phyloP scores from a whole-genome alignment of 1,284 basidiomycete genomes.

The Somion occarium region DNA sequence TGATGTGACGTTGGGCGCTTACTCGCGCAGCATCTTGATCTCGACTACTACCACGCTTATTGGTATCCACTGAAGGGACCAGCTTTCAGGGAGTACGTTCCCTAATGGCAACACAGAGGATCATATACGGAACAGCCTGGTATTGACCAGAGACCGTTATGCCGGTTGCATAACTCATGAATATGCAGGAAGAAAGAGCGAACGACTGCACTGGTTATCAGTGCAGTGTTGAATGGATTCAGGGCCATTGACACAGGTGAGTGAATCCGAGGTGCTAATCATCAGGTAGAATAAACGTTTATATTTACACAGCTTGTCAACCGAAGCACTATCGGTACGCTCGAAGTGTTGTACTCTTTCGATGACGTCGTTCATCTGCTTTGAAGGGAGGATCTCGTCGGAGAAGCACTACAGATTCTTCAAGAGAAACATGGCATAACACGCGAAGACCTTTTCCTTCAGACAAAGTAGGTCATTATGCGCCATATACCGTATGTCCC shows the following conservation, averaged over 20 bases:
- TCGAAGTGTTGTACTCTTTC: not conserved
- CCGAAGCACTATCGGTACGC: conserved; percentile 67
- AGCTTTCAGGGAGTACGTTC: too few relatives aligned
- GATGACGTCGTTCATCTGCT: not conserved
- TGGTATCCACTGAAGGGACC: too few relatives aligned
- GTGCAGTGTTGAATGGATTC: conserved; percentile 72
- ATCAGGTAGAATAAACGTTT: not conserved
- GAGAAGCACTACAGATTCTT: conserved; percentile 53
- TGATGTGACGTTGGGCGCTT: too few relatives aligned
- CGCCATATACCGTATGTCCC: not conserved
- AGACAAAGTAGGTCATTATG: conserved; percentile 66
- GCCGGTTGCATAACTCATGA: not conserved
- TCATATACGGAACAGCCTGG: conserved; percentile 73
- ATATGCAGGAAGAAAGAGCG: conserved; percentile 63
- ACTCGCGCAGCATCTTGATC: too few relatives aligned
- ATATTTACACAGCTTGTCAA: conserved; percentile 74
- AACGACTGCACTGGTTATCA: conserved; percentile 62
- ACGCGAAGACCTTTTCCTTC: conserved; percentile 34
- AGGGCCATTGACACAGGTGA: conserved; percentile 74
- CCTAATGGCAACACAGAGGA: conserved; percentile 32
- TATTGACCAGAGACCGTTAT: conserved; percentile 17
- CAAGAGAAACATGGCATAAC: conserved; percentile 31
- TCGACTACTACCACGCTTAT: too few relatives aligned
- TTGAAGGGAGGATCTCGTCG: conserved; percentile 74
- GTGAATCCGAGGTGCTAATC: conserved; percentile 13